Conservation (phyloP, 805 yeast genomes). For the Candida methanosorbosa region DNA sequence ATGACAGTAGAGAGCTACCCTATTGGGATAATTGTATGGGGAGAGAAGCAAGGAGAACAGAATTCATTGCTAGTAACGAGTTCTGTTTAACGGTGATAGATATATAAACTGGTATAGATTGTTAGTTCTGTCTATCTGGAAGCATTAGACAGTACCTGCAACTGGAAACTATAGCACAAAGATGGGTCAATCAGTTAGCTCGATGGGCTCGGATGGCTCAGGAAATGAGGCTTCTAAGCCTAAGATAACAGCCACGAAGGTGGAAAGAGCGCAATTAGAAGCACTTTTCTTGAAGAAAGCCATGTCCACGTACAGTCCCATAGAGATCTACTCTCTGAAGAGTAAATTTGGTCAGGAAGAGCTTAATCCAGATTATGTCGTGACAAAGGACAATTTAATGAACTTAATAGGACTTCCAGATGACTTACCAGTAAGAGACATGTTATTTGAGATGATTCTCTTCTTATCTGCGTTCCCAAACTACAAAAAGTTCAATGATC, state of each 20-base stretch:
- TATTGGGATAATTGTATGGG: no score
- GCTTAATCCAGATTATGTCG: constrained; percentile 12
- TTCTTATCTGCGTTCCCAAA: constrained; percentile 25
- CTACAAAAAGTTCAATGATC: constrained; percentile 4
- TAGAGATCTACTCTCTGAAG: constrained; percentile 16
- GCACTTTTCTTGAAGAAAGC: constrained; percentile 9
- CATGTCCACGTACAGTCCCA: constrained; percentile 11
- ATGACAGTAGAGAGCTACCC: no score
- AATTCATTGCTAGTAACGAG: no score
- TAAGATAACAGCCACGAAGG: constrained; percentile 5
- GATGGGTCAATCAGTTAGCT: constrained; percentile 17
- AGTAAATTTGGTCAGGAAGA: constrained; percentile 13
- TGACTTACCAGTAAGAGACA: constrained; percentile 17
- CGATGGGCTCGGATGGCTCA: no score
- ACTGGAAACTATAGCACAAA: no score
- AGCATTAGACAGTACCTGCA: no score
- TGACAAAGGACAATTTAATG: constrained; percentile 20
- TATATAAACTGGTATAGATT: no score
- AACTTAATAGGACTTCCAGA: constrained; percentile 26
- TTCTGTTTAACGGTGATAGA: no score
- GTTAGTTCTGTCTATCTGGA: no score
- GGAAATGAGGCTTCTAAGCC: constrained; percentile 1
- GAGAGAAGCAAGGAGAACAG: no score
- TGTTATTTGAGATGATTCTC: constrained; percentile 31
- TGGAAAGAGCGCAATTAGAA: constrained; percentile 10